A percentile compares a stretch with the other conserved stretches of the same genome.
These are phyloP conservation scores for Candida pseudocylindracea DNA, from an alignment of 1,139 yeast species.

Conservation along the genomic window DNA sequence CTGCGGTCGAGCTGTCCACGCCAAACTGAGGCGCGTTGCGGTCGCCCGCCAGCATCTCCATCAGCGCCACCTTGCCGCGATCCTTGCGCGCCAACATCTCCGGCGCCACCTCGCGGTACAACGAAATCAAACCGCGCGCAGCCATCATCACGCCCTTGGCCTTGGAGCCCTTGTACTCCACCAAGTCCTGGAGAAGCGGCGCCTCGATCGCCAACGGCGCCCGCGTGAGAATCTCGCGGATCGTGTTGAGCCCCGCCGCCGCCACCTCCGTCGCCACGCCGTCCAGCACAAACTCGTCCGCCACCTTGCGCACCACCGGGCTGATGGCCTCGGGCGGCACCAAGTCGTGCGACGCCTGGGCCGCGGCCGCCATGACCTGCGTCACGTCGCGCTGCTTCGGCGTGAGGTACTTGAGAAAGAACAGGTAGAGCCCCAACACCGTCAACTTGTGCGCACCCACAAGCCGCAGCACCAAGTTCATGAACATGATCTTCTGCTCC, in stretches of 20 bases:
- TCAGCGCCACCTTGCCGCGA: slow-evolving; percentile 78
- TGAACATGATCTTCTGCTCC: slow-evolving; percentile 73
- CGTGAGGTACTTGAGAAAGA: slow-evolving; percentile 68
- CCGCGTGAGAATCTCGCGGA: slow-evolving; percentile 77
- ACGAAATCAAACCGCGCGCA: slow-evolving; percentile 67
- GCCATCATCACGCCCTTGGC: slow-evolving; percentile 89
- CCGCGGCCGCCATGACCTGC: slow-evolving; percentile 88
- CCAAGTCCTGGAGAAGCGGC: slow-evolving; percentile 66
- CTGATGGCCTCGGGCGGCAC: slow-evolving; percentile 86
- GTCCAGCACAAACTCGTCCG: slow-evolving; percentile 93
- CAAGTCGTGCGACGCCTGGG: slow-evolving; percentile 89
- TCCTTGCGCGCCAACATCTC: slow-evolving; percentile 81
- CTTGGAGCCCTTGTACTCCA: slow-evolving; percentile 81
- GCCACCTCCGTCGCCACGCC: slow-evolving; percentile 98
- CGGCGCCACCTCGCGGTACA: slow-evolving; percentile 89
- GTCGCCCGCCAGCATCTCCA: slow-evolving; percentile 43
- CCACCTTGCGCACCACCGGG: slow-evolving; percentile 70
- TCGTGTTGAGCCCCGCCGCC: slow-evolving; percentile 90
- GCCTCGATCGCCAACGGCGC: slow-evolving; percentile 88
- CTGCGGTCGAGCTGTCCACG: slow-evolving; percentile 33
- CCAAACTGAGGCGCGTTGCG: slow-evolving; percentile 40
- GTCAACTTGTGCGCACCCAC: slow-evolving; percentile 90
- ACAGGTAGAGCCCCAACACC: slow-evolving; percentile 74
- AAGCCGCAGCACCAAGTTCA: slow-evolving; percentile 71
- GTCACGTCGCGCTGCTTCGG: slow-evolving; percentile 92